Percentiles rank a stretch among this genome's conserved stretches.
These are phyloP conservation scores for Phytophthora citricola DNA, from an alignment of 352 stramenopile species.

Conservation along the genomic window DNA sequence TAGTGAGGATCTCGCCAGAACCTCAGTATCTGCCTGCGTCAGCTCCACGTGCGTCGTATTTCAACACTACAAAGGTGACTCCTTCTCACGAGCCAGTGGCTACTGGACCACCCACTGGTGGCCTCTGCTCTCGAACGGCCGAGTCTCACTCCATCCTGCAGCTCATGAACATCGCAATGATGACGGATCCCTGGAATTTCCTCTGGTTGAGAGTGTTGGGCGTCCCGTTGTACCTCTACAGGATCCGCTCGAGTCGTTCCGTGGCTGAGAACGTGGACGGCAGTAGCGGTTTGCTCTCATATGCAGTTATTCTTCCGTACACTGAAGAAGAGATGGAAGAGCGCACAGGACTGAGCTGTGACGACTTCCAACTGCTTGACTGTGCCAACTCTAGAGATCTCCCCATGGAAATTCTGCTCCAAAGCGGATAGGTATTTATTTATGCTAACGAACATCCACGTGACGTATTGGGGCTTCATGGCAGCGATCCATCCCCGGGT, in stretches of 20 bases:
- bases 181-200: constrained; percentile 53
- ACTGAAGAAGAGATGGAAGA: constrained; percentile 34
- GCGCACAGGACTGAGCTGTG: constrained; percentile 26
- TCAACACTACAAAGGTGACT: too few species aligned
- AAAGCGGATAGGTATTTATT: constrained; percentile 15
- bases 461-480: constrained; percentile 9
- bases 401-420: constrained; percentile 24
- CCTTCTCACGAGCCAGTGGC: too few species aligned
- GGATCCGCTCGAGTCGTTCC: constrained; percentile 9
- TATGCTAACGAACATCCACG: too few species aligned
- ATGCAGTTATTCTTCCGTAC: constrained; percentile 35
- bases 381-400: constrained; percentile 25
- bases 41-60: too few species aligned
- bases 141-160: constrained; percentile 34
- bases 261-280: neutral
- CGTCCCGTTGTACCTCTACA: constrained; percentile 41
- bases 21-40: neutral
- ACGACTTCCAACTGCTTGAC: constrained; percentile 32
- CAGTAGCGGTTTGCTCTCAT: neutral
- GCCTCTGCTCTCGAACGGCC: constrained; percentile 7
- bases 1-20: constrained; percentile 4
- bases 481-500: neutral
- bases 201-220: constrained; percentile 40
- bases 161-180: constrained; percentile 58
- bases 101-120: neutral